Conservation (phyloP, 2,329 filamentous ascomycete genomes). For the Fusarium goolgardi region DNA sequence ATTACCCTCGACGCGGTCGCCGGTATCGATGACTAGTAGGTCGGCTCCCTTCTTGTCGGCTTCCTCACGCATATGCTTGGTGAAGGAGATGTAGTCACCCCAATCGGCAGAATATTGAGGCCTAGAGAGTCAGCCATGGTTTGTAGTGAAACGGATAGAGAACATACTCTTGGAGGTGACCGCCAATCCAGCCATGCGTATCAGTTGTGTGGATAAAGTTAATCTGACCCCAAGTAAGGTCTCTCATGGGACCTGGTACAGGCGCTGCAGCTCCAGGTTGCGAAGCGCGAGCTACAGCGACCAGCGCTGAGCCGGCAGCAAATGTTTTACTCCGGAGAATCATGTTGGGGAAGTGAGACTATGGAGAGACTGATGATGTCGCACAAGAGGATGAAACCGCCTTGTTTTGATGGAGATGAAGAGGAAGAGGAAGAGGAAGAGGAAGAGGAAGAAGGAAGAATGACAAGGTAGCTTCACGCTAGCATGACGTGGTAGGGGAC, state of each 20-base stretch:
- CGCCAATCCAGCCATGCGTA: slow-evolving; percentile 94
- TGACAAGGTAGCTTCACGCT: slow-evolving; percentile 33
- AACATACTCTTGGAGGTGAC: slow-evolving; percentile 87
- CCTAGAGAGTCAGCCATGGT: slow-evolving; percentile 56
- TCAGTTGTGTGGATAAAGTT: slow-evolving; percentile 98
- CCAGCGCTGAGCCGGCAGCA: slow-evolving; percentile 48
- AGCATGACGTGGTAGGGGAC: slow-evolving; percentile 38
- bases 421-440: too few species aligned
- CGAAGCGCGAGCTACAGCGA: slow-evolving; percentile 59
- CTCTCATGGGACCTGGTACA: slow-evolving; percentile 81
- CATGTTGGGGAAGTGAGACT: slow-evolving; percentile 20
- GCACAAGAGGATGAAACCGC: slow-evolving; percentile 15
- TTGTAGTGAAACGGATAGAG: accelerated
- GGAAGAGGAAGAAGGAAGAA: too few species aligned
- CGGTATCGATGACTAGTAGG: slow-evolving; percentile 93
- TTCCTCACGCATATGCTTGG: slow-evolving; percentile 80
- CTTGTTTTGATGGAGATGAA: slow-evolving; percentile 17
- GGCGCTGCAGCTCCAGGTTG: slow-evolving; percentile 87
- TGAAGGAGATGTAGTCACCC: slow-evolving; percentile 97
- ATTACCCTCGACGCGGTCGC: slow-evolving; percentile 93
- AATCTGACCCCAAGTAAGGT: slow-evolving; percentile 90
- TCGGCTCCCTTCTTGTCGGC: slow-evolving; percentile 85
- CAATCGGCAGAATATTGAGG: slow-evolving; percentile 95
- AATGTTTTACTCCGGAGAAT: slow-evolving; percentile 45
- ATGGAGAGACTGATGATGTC: not conserved